Conservation (phyloP, 148 eudicot species). For the Rhododendron ferrugineum region DNA sequence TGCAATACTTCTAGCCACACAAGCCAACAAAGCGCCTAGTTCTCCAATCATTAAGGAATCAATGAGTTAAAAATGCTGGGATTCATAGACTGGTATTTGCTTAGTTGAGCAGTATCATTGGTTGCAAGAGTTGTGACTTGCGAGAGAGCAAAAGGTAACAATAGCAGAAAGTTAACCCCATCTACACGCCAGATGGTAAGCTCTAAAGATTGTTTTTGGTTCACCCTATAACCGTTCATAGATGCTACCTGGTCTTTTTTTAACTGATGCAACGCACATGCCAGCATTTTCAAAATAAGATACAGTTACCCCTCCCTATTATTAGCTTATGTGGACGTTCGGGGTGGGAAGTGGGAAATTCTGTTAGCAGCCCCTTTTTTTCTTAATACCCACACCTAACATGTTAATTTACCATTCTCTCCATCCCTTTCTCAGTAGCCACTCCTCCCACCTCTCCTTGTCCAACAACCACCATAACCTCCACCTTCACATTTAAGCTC, state of each 20-base stretch:
- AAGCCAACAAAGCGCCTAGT: background rate
- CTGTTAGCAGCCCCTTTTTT: too few species aligned
- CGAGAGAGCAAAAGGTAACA: background rate
- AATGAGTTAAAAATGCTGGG: background rate
- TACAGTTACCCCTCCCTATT: background rate
- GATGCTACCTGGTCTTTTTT: background rate
- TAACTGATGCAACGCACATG: background rate
- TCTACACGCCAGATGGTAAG: background rate
- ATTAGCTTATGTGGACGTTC: background rate
- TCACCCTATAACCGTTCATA: background rate
- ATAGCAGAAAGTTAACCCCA: background rate
- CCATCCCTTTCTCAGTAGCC: too few species aligned
- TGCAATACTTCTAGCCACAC: background rate
- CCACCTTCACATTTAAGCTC: too few species aligned
- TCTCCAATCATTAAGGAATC: background rate
- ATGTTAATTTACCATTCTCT: too few species aligned
- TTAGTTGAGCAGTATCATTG: background rate
- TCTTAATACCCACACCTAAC: too few species aligned
- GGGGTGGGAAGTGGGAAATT: too few species aligned
- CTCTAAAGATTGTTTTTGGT: background rate
- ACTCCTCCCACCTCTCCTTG: too few species aligned
- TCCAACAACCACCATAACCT: too few species aligned
- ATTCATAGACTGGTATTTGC: background rate
- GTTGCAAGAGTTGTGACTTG: background rate
- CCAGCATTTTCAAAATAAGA: background rate